A percentile compares a stretch with the other conserved stretches of the same genome.
Evolutionary conservation across 1,284 basidiomycete species (phyloP).

Genomic region (Boletus semigastroideus): DNA sequence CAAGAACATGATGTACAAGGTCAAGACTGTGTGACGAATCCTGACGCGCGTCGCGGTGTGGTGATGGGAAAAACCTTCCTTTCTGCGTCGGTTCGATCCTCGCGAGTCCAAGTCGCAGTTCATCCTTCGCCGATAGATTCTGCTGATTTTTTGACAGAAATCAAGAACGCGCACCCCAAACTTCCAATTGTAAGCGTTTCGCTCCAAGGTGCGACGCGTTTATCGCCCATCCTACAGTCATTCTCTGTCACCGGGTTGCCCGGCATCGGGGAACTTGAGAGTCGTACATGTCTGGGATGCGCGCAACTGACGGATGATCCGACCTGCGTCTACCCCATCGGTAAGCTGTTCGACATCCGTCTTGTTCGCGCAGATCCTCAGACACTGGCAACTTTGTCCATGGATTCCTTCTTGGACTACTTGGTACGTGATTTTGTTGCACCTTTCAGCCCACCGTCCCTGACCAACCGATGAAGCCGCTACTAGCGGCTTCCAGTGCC

Average conservation of each 20-base stretch:
- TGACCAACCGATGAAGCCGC: constrained; percentile 62
- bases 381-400: constrained; percentile 92
- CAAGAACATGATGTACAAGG: constrained; percentile 71
- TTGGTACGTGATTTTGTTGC: constrained; percentile 43
- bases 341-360: constrained; percentile 33
- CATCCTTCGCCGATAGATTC: no score
- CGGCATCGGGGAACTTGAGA: constrained; percentile 95
- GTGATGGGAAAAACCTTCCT: constrained; percentile 33
- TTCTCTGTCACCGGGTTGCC: no score
- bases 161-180: constrained; percentile 68
- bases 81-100: constrained; percentile 67
- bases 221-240: background rate
- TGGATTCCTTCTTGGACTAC: constrained; percentile 90
- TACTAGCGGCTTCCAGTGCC: constrained; percentile 62
- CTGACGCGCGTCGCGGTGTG: constrained; percentile 31
- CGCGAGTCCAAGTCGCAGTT: no score
- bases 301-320: constrained; percentile 82
- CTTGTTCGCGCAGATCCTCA: background rate
- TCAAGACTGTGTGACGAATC: constrained; percentile 10
- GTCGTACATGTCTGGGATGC: constrained; percentile 75
- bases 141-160: constrained; percentile 89
- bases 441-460: background rate
- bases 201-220: constrained; percentile 1
- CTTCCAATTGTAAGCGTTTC: constrained; percentile 74
- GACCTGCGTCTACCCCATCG: constrained; percentile 89